Conservation (phyloP, 1,284 basidiomycete species). For the Pascua guehoae region DNA sequence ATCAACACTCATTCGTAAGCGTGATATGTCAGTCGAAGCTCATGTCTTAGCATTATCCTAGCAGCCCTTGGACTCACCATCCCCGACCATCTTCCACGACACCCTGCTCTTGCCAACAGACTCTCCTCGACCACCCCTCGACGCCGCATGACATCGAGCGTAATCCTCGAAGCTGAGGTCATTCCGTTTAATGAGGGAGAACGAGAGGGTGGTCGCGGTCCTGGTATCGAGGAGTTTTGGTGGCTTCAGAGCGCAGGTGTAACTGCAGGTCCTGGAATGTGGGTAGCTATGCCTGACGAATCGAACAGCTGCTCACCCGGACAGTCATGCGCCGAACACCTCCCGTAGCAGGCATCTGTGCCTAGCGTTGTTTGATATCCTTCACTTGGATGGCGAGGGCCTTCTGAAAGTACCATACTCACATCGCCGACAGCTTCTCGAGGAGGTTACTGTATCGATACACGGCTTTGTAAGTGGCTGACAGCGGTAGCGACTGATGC, state of each 20-base stretch:
- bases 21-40: background rate
- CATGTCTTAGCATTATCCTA: conserved; percentile 57
- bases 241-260: conserved; percentile 39
- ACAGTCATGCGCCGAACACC: background rate
- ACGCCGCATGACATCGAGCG: conserved; percentile 27
- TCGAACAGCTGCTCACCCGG: background rate
- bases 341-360: conserved; percentile 60
- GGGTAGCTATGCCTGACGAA: background rate
- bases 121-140: background rate
- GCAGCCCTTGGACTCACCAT: conserved; percentile 58
- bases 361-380: conserved; percentile 78
- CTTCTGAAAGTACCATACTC: conserved; percentile 60
- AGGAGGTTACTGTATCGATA: conserved; percentile 55
- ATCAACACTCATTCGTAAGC: conserved; percentile 63
- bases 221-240: conserved; percentile 54
- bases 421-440: conserved; percentile 60
- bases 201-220: conserved; percentile 34
- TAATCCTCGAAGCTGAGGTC: conserved; percentile 84
- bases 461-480: conserved; percentile 54
- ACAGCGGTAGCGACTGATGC: background rate
- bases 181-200: conserved; percentile 65
- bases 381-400: conserved; percentile 61
- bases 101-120: conserved; percentile 16
- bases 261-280: background rate
- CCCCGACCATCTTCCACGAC: conserved; percentile 16